Base-by-base conservation (phyloP, 371 early-diverging fungal species). In the Syncephalastrum racemosum region DNA sequence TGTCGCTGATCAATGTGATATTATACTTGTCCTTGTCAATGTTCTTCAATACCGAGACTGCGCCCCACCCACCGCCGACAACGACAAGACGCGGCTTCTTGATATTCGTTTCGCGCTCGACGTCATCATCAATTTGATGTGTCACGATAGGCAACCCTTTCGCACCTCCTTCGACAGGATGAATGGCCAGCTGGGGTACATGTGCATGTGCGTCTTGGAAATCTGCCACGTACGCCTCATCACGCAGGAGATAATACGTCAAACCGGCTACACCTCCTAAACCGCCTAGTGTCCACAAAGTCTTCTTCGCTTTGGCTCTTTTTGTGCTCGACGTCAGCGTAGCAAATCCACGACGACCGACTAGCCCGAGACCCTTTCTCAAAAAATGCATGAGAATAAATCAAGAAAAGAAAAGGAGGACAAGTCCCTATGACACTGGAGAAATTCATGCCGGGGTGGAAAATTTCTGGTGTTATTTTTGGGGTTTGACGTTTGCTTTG, bases 61-160 rank as follows among this genome's bases (percentile, higher is more conserved):
- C 84, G 4, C 84, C 91, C 91, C 91, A 90, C 4, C 93, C 92
- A 15, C 86, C 77, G 40, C 91, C 91, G 24, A 92, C 71, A 40
- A 92, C 80, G 4, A 92, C 89, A 22, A 92, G 64, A n/a, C 86
- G 75, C 31, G 81, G 80, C 54, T 83, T 84, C 41, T 66, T 45
- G 6, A 31, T 7, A 31, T 31, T 31, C 10, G 36, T 31, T 14
- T 66, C 60, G 14, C 75, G 67, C 7, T 60, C 54, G 2, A 22
- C 40, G 16, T 55, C 27, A 4, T 68, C 62, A 43, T 79, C 75
- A 1, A 79, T 22, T 22, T 66, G 60, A 55, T 67, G 66, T 3
- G 56, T 53, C 3, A 64, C 58, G 3, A 79, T 50, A 0, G 73
- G 79, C 5, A 79, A 48, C 3, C 64, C 44, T 46, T 75, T 75